phyloP scores from a whole-genome alignment of 2,329 filamentous ascomycete genomes.

The Colletotrichum melonis region DNA sequence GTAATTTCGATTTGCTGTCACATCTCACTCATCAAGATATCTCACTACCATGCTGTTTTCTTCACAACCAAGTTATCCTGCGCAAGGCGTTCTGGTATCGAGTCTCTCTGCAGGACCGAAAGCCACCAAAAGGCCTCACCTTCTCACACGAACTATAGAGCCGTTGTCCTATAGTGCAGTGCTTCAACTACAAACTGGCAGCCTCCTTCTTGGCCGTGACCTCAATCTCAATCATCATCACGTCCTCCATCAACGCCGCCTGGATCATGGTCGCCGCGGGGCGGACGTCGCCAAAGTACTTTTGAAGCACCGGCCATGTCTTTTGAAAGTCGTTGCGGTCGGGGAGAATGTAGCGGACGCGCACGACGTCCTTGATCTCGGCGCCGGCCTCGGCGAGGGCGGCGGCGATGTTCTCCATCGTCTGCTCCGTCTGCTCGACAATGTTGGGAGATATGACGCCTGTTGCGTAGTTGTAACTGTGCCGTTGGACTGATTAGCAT shows the following conservation, averaged over 20 bases:
- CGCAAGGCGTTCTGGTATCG: too few relatives aligned
- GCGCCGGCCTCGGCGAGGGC: conserved; percentile 58
- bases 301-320: conserved; percentile 61
- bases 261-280: conserved; percentile 67
- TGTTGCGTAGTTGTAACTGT: conserved; percentile 63
- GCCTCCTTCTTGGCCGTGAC: conserved; percentile 48
- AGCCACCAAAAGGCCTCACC: not conserved
- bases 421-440: conserved; percentile 61
- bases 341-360: conserved; percentile 64
- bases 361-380: conserved; percentile 58
- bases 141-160: not conserved
- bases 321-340: conserved; percentile 57
- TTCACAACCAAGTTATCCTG: too few relatives aligned
- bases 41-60: too few relatives aligned
- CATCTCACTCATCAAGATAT: too few relatives aligned
- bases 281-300: conserved; percentile 60
- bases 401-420: conserved; percentile 57
- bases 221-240: conserved; percentile 57
- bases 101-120: too few relatives aligned
- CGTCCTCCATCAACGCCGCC: conserved; percentile 61
- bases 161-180: not conserved
- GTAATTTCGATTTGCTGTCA: too few relatives aligned
- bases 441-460: conserved; percentile 57
- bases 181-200: not conserved
- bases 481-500: not conserved